Evolutionary conservation across 352 stramenopile genomes (phyloP), one percentile per base, ranked within the genome.

Genomic region (Globisporangium alternatum): DNA sequence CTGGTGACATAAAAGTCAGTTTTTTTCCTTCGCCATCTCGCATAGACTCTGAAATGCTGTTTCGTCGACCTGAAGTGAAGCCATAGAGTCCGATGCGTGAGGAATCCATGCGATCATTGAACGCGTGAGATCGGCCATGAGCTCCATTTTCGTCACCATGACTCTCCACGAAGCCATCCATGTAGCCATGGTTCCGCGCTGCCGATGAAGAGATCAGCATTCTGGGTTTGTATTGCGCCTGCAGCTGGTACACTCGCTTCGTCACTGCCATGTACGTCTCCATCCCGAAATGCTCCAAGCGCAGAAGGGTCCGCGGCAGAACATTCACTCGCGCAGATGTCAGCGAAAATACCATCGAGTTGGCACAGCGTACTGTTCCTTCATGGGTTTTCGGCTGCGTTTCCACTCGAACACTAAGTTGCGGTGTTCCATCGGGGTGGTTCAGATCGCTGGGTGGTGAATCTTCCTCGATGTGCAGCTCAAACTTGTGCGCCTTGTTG

Each of bases 281-380:
- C 22, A 84, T 66, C 3, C 64, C 75, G 44, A 87, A 89, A 43
- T 89, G 76, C 55, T 89, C 80, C 47, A 88, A 56, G 28, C 78
- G 77, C 47, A 89, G 52, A 19, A 86, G 30, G 30, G 80, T 82
- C 8, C 77, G 69, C 6, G 80, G 78, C 13, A 89, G 65, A 31
- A 88, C 49, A 54, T 86, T 77, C 22, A 88, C 66, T 30, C 78
- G 75, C 9, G 70, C 72, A 35, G 80, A 89, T 25, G 74, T 68
- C 35, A 89, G 37, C 5, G 39, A 57, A 19, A 69, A 35, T 19
- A 43, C 19, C 49, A 65, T 39, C 49, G 57, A 52, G 13, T 56
- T 51, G 48, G 48, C 51, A 45, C 57, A 48, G 22, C 12, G 39
- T 5, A 56, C 25, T 7, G 22, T 12, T 19, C 43, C 44, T 55